Conservation (phyloP, 2,329 filamentous ascomycete genomes). For the Aplosporella prunicola region DNA sequence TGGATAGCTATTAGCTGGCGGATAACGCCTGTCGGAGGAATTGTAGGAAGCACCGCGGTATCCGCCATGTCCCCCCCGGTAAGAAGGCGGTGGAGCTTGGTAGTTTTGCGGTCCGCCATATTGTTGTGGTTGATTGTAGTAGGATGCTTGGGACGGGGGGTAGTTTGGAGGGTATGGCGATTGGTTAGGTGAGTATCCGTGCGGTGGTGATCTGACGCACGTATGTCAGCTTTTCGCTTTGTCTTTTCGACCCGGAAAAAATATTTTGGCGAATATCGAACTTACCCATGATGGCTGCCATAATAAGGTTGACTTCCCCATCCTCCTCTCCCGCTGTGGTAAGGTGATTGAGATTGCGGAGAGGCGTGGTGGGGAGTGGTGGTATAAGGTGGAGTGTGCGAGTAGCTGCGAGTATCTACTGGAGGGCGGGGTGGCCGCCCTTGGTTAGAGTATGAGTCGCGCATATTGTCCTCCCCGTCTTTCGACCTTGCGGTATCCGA, state of each 20-base stretch:
- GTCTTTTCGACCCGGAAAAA: slow-evolving; percentile 5
- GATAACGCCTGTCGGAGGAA: slow-evolving; percentile 36
- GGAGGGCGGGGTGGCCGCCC: slow-evolving; percentile 32
- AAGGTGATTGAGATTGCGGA: slow-evolving; percentile 53
- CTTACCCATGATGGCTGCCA: slow-evolving; percentile 43
- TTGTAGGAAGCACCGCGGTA: slow-evolving; percentile 53
- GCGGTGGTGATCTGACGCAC: slow-evolving; percentile 32
- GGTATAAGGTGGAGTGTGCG: slow-evolving; percentile 48
- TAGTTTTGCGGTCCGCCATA: slow-evolving; percentile 49
- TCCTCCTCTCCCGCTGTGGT: slow-evolving; percentile 44
- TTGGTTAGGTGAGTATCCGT: slow-evolving; percentile 48
- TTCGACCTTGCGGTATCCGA: slow-evolving; percentile 23
- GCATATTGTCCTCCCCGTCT: slow-evolving; percentile 20
- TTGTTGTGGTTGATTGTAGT: slow-evolving; percentile 40
- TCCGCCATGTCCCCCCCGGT: slow-evolving; percentile 44
- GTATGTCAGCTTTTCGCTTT: no score
- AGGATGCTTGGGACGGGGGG: slow-evolving; percentile 41
- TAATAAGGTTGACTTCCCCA: slow-evolving; percentile 42
- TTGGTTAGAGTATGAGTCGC: slow-evolving; percentile 26
- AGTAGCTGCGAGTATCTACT: slow-evolving; percentile 40
- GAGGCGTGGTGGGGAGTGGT: slow-evolving; percentile 50
- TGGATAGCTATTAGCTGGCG: slow-evolving; percentile 34
- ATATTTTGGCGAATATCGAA: slow-evolving; percentile 16
- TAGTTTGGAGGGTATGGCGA: slow-evolving; percentile 43
- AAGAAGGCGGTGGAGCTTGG: slow-evolving; percentile 35